phyloP scores from a whole-genome alignment of 148 eudicot genomes.

The Mesembryanthemum crystallinum region DNA sequence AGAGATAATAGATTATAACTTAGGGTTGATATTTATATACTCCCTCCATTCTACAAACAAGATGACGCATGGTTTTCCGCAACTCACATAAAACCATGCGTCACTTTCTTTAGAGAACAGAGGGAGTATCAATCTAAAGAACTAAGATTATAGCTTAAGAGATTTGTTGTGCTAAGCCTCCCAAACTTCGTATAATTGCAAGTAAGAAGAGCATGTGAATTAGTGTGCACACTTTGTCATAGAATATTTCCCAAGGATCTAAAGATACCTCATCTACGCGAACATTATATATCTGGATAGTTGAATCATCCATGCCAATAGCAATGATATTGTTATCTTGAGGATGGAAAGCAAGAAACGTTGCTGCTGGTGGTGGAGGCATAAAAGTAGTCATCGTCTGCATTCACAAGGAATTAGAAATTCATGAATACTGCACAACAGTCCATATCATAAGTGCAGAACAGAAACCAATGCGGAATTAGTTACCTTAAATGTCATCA shows the following conservation, averaged over 20 bases:
- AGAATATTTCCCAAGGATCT: background rate
- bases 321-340: constrained; percentile 95
- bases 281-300: constrained; percentile 88
- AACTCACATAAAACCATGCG: too few relatives aligned
- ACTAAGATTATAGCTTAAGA: too few relatives aligned
- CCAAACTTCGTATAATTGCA: too few relatives aligned
- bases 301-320: constrained; percentile 92
- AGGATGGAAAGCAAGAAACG: constrained; percentile 90
- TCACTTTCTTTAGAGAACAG: too few relatives aligned
- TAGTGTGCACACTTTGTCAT: background rate
- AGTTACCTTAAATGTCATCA: constrained; percentile 85
- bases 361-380: constrained; percentile 94
- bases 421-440: background rate
- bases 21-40: too few relatives aligned
- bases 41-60: too few relatives aligned
- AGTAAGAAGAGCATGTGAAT: too few relatives aligned
- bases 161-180: too few relatives aligned
- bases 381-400: constrained; percentile 91
- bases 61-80: too few relatives aligned
- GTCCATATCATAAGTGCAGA: background rate
- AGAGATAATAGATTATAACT: too few relatives aligned
- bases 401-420: constrained; percentile 28
- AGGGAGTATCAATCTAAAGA: too few relatives aligned
- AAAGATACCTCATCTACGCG: constrained; percentile 80
- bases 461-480: background rate